Evolutionary conservation across 352 stramenopile species (phyloP), one percentile per base, ranked within the genome.

Genomic region (Nothophytophthora sp.): DNA sequence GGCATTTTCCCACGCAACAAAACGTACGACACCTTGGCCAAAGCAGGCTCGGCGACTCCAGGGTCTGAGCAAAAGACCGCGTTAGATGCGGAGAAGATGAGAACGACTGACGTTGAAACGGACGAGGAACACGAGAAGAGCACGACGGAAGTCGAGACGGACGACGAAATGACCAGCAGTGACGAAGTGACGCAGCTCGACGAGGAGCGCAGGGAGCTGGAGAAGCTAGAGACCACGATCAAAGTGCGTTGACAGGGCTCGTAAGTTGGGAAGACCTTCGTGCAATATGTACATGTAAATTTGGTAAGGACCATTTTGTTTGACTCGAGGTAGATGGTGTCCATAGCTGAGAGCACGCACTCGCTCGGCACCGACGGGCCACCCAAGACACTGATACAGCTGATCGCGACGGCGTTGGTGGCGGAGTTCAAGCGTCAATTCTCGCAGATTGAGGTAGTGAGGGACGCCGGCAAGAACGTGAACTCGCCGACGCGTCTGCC

Each of bases 1-100:
- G 64, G 48, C 3, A 29, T 63, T 23, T 76, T 70, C 51, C 55
- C 60, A 0, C 55, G 57, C 22, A 27, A 40, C 0, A 34, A 39
- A 19, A 34, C 30, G 5, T 81, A 76, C 55, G 56, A 73, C 47
- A 63, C 61, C n/a, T 44, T 76, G 33, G 53, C 72, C 16, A 53
- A 54, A 3, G 10, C 35, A 15, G 9, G 19, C 3, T 32, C n/a
- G 20, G n/a, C 24, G 18, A 53, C 60, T 20, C 30, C 44, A 8
- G 29, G 28, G 3, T 48, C 39, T 4, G 60, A 58, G 24, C 28
- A 24, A 5, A 61, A 61, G 22, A 42, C 43, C 4, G 28, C 9
- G 3, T 18, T 6, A 4, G 39, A 62, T 13, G 42, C 39, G 8
- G 51, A 56, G 19, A 32, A 9, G 35, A 34, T 18, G 35, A 50